Conservation (phyloP, 164 flowering plant genomes). For the Stephania japonica region DNA sequence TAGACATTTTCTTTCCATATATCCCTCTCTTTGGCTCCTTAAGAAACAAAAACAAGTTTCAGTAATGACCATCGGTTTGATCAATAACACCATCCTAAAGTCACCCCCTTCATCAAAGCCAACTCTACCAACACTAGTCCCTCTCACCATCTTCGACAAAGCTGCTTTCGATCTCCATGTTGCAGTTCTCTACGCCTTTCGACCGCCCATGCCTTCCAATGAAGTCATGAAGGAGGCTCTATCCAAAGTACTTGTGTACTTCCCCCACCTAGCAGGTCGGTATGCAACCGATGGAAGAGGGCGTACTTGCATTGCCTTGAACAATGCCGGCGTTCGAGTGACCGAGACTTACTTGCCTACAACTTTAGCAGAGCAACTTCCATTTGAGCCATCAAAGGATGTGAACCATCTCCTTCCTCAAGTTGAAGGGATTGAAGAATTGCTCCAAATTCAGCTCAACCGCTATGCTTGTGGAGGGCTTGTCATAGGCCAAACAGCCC, state of each 20-base stretch:
- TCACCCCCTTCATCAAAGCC: not conserved
- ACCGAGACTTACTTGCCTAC: conserved; percentile 11
- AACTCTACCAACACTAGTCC: not conserved
- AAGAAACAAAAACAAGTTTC: not conserved
- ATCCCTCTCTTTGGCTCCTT: not conserved
- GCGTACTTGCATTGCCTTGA: conserved; percentile 6
- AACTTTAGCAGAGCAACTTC: conserved; percentile 12
- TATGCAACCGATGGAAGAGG: conserved; percentile 4
- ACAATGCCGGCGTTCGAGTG: conserved; percentile 14
- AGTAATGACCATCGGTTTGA: no score
- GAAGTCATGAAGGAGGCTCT: conserved; percentile 19
- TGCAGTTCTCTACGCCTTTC: conserved; percentile 11
- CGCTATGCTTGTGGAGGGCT: conserved; percentile 19
- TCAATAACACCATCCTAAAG: no score
- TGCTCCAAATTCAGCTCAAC: conserved; percentile 19
- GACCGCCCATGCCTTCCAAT: conserved; percentile 17
- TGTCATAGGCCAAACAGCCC: conserved; percentile 13
- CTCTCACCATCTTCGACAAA: conserved; percentile 26
- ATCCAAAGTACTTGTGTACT: conserved; percentile 14
- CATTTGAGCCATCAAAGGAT: conserved; percentile 12
- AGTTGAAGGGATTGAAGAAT: conserved; percentile 6
- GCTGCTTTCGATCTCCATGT: conserved; percentile 24
- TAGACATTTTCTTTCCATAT: no score
- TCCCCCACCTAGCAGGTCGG: conserved; percentile 19
- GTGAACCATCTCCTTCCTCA: conserved; percentile 16